Evolutionary conservation across 768 basidiomycete genomes (phyloP), one percentile per base, ranked within the genome.

Genomic region (Lactifluus echinatus): DNA sequence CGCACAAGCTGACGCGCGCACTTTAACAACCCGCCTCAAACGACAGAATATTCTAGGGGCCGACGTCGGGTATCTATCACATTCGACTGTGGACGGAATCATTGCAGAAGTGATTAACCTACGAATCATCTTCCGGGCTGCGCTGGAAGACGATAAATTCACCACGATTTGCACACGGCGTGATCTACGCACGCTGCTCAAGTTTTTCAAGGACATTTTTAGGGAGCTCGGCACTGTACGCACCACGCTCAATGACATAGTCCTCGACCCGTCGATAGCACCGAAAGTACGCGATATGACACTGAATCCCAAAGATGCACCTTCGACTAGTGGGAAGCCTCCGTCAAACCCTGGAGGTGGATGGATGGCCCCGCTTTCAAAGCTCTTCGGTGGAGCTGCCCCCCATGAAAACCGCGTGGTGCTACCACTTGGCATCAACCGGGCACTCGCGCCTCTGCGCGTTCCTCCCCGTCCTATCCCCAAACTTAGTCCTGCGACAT

Each of bases 281-380:
- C 62, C 70, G 2, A 82, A 78, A 65, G 72, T 98, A 31, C 82
- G 85, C 69, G 85, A 92, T 61, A 70, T 79, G 64, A 84, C 84
- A 2, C 69, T 89, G 70, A 78, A 85, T 57, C 80, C 72, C 24
- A 81, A 81, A 65, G 76, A 70, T 2, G 77, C 77, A 21, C 69
- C 67, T 1, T 72, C 74, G 54, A 69, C 70, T 48, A 69, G 67
- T 50, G 73, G 52, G 70, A 67, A 34, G 70, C 68, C 37, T 68
- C 64, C 33, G 59, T 71, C 8, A 68, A 60, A 26, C 36, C 60
- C 60, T 0, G 53, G 74, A 5, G 69, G 74, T 33, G 79, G 82
- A 26, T 95, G 91, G 93, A 93, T 93, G 69, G 82, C 84, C 2
- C 90, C 91, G 4, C 76, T 94, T 42, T 87, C 89, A 17, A 93